A percentile compares a stretch with the other conserved stretches of the same genome.
Evolutionary conservation across 176 grass and related monocot genomes (phyloP).

Genomic region (Paspalum vaginatum): DNA sequence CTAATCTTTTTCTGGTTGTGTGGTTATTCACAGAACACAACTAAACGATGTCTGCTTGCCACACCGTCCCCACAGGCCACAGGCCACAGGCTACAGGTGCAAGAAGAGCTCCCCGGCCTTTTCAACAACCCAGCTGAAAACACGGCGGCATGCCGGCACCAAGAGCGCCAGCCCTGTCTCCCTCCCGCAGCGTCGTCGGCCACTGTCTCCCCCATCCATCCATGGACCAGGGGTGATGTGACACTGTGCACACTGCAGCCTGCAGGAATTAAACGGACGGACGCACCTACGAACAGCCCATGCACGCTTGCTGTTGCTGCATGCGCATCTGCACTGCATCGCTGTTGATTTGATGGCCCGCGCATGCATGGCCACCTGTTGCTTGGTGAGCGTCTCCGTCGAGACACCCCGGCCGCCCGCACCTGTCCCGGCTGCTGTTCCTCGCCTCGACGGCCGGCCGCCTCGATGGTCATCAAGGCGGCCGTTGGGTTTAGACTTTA

Average conservation of each 20-base stretch:
- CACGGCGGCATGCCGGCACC: conserved; percentile 29
- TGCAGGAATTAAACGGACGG: no score
- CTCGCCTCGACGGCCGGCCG: neutral
- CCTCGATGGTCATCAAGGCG: neutral
- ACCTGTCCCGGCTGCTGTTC: neutral
- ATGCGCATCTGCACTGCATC: no score
- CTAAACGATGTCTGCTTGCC: neutral
- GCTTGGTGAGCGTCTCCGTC: neutral
- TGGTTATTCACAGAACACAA: neutral
- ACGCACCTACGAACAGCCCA: no score
- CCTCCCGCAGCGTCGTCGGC: neutral
- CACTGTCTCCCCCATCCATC: neutral
- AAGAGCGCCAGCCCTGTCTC: neutral
- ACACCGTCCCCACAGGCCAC: neutral
- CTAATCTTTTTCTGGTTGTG: neutral
- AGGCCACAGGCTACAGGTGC: neutral
- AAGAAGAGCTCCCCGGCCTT: neutral
- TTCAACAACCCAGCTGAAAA: conserved; percentile 4
- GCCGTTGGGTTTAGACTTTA: neutral
- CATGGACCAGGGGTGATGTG: neutral
- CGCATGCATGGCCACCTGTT: neutral
- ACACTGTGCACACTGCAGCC: neutral
- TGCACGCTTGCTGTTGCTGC: no score
- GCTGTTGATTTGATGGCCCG: no score
- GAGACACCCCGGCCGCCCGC: no score